These are phyloP conservation scores for Elongisporangium anandrum DNA, from an alignment of 352 stramenopile species.

Conservation along the genomic window DNA sequence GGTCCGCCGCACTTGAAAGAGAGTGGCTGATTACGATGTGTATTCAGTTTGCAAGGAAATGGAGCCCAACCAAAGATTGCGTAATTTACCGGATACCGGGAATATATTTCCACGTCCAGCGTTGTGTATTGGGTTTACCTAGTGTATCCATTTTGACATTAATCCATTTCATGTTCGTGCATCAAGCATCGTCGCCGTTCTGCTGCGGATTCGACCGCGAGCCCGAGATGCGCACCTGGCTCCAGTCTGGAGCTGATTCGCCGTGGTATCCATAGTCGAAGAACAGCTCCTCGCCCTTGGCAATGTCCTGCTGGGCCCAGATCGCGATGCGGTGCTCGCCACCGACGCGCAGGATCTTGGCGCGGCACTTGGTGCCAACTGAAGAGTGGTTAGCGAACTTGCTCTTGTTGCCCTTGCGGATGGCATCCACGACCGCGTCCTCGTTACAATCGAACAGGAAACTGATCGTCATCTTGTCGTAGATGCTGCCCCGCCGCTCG, in stretches of 20 bases:
- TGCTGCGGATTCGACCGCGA: constrained; percentile 2
- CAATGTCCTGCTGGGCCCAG: constrained; percentile 88
- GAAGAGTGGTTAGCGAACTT: constrained; percentile 85
- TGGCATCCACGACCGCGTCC: constrained; percentile 88
- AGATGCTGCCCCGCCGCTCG: constrained; percentile 72
- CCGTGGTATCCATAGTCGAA: constrained; percentile 71
- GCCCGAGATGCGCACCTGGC: constrained; percentile 46
- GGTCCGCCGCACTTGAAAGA: background rate
- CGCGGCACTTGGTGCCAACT: constrained; percentile 69
- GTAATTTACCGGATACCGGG: background rate
- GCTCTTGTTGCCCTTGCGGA: constrained; percentile 92
- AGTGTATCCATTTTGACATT: background rate
- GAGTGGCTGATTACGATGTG: background rate
- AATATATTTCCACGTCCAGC: background rate
- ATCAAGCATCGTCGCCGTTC: background rate
- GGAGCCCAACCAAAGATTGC: background rate
- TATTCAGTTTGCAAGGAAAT: background rate
- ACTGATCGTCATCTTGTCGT: constrained; percentile 81
- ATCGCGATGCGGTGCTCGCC: constrained; percentile 90
- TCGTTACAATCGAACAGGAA: constrained; percentile 92
- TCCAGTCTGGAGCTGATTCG: constrained; percentile 59
- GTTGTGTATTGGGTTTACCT: background rate
- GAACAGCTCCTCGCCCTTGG: constrained; percentile 67
- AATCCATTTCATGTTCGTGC: background rate
- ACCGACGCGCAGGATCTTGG: constrained; percentile 76